A percentile compares a stretch with the other conserved stretches of the same genome.
These are phyloP conservation scores for Pyronema domesticum DNA, from an alignment of 495 filamentous ascomycete genomes.

Conservation along the genomic window DNA sequence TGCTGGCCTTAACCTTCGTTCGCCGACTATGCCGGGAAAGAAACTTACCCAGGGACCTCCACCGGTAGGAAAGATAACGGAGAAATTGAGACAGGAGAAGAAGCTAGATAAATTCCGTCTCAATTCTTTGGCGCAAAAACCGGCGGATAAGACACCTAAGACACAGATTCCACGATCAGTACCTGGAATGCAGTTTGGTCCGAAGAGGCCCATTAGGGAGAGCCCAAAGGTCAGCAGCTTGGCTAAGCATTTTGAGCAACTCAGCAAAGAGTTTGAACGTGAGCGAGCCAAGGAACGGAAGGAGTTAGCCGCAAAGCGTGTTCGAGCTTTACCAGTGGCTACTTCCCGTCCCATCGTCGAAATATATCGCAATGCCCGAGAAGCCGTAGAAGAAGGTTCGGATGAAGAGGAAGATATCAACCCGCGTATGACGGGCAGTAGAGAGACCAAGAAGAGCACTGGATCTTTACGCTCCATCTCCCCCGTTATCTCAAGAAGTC, in stretches of 20 bases:
- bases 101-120: constrained; percentile 40
- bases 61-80: constrained; percentile 12
- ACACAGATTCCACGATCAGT: constrained; percentile 85
- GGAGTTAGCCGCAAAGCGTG: constrained; percentile 62
- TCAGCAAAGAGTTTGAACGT: constrained; percentile 92
- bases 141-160: constrained; percentile 38
- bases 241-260: constrained; percentile 87
- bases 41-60: constrained; percentile 3
- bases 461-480: constrained; percentile 19
- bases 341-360: constrained; percentile 93
- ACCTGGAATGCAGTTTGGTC: constrained; percentile 14
- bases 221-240: constrained; percentile 60
- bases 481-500: constrained; percentile 8
- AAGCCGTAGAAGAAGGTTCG: constrained; percentile 61
- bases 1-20: constrained; percentile 5
- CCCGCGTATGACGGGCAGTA: constrained; percentile 1
- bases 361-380: constrained; percentile 79
- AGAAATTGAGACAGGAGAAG: constrained; percentile 36
- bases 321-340: constrained; percentile 68
- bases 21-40: constrained; percentile 24
- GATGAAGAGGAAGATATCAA: constrained; percentile 38
- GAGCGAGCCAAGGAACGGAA: constrained; percentile 73
- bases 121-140: constrained; percentile 14
- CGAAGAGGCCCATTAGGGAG: constrained; percentile 39
- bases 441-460: constrained; percentile 26